Conservation (phyloP, 1,284 basidiomycete genomes). For the Kalmanozyma brasiliensis region DNA sequence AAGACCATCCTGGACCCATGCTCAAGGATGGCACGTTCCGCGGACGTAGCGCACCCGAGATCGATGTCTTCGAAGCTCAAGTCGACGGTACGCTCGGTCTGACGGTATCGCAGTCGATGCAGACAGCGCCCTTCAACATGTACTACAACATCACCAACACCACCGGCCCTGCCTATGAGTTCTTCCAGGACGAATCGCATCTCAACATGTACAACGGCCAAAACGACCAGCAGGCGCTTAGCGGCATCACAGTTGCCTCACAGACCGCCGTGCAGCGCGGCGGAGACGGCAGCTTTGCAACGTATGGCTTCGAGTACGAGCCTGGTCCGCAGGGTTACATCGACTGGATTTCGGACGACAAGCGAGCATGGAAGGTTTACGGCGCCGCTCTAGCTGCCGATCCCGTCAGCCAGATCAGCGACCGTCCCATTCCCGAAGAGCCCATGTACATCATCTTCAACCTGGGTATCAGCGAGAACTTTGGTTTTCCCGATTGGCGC, state of each 20-base stretch:
- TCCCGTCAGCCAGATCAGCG: slow-evolving; percentile 49
- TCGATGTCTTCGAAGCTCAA: slow-evolving; percentile 77
- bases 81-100: slow-evolving; percentile 50
- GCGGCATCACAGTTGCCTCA: slow-evolving; percentile 50
- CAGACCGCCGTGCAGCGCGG: slow-evolving; percentile 57
- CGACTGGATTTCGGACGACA: slow-evolving; percentile 71
- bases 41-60: slow-evolving; percentile 76
- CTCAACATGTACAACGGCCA: slow-evolving; percentile 76
- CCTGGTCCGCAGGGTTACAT: slow-evolving; percentile 74
- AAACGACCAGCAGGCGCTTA: slow-evolving; percentile 77
- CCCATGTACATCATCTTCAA: slow-evolving; percentile 62
- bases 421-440: slow-evolving; percentile 53
- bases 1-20: slow-evolving; percentile 83
- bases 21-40: slow-evolving; percentile 76
- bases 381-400: slow-evolving; percentile 79
- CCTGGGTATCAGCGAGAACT: slow-evolving; percentile 56
- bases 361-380: slow-evolving; percentile 71
- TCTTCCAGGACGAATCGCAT: slow-evolving; percentile 43
- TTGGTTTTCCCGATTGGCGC: slow-evolving; percentile 45
- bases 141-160: slow-evolving; percentile 61
- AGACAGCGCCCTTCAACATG: slow-evolving; percentile 76
- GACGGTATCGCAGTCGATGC: slow-evolving; percentile 81
- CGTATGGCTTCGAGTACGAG: slow-evolving; percentile 68
- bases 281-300: slow-evolving; percentile 42
- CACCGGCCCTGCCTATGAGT: slow-evolving; percentile 54